Evolutionary conservation across 352 stramenopile species (phyloP), one percentile per base, ranked within the genome.

Genomic region (Thalassiosira ordinaria): DNA sequence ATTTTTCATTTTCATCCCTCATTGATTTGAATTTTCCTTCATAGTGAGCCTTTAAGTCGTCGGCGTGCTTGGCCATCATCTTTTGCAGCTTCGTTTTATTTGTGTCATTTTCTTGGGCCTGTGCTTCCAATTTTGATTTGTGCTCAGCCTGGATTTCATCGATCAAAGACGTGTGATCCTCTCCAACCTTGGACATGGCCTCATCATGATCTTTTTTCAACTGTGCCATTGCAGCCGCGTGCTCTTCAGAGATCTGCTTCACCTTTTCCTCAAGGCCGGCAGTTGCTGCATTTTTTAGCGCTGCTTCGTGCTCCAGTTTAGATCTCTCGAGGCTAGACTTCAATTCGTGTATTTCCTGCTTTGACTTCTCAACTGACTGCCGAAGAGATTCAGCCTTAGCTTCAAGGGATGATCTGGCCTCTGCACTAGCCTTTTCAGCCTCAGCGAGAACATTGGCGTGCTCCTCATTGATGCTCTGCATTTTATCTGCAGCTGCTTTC

Each of bases 1-100:
- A 63, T 35, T 59, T 44, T 18, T 84, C 60, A 41, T 88, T 85
- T 39, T 94, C 83, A 29, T 89, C 74, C 64, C 84, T 86, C 56
- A 80, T 71, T 51, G 60, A 29, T 65, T 78, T 78, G 18, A 84
- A 79, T 52, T 84, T 87, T 16, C 55, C 51, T 49, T 87, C 74
- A 46, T 84, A 84, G 29, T 82, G 71, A 74, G 67, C 55, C 37
- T 84, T 87, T 13, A 87, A 24, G n/a, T 87, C 74, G 47, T 84
- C 74, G 0, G 80, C 69, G 49, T 88, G 77, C 24, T 88, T 83
- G 22, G 75, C 75, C 71, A 88, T 85, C 67, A 78, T 84, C 52
- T 87, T 66, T 71, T 87, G 65, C 13, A 87, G 61, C 52, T 84
- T 82, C 3, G 63, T 37, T 51, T 81, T 80, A n/a, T 70, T 81